These are phyloP conservation scores for Discostella stelligera DNA, from an alignment of 352 stramenopile species.

Conservation along the genomic window DNA sequence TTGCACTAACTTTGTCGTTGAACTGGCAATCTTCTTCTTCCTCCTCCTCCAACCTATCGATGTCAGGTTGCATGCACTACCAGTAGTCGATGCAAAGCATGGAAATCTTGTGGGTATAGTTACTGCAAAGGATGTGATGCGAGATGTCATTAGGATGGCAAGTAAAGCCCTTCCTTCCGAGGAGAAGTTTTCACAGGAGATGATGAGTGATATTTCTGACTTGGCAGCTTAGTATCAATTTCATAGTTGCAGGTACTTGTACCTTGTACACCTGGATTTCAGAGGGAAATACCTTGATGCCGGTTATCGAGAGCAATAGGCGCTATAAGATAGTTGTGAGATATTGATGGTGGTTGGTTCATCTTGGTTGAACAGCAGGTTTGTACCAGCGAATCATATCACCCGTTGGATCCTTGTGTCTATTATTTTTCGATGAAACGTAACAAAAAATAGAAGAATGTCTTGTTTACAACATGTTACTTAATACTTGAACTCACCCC, in stretches of 20 bases:
- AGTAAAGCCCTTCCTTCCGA: conserved; percentile 32
- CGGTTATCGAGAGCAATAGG: no score
- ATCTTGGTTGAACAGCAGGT: background rate
- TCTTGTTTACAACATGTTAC: no score
- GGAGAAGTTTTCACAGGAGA: conserved; percentile 33
- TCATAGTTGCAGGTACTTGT: no score
- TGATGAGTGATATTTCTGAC: conserved; percentile 13
- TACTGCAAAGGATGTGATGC: conserved; percentile 51
- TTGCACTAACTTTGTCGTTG: no score
- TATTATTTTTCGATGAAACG: no score
- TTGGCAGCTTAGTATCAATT: background rate
- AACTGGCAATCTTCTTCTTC: background rate
- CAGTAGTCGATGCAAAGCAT: conserved; percentile 40
- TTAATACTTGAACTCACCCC: no score
- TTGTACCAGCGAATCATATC: background rate
- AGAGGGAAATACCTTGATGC: background rate
- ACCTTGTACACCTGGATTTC: no score
- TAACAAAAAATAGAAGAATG: no score
- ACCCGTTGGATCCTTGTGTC: no score
- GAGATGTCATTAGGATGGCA: conserved; percentile 47
- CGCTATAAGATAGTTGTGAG: no score
- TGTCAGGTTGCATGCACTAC: conserved; percentile 33
- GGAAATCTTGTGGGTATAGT: conserved; percentile 44
- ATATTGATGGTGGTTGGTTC: no score
- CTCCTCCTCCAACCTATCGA: background rate